Evolutionary conservation across 2,329 filamentous ascomycete genomes (phyloP), one percentile per base, ranked within the genome.

Genomic region (Coleophoma cylindrospora): DNA sequence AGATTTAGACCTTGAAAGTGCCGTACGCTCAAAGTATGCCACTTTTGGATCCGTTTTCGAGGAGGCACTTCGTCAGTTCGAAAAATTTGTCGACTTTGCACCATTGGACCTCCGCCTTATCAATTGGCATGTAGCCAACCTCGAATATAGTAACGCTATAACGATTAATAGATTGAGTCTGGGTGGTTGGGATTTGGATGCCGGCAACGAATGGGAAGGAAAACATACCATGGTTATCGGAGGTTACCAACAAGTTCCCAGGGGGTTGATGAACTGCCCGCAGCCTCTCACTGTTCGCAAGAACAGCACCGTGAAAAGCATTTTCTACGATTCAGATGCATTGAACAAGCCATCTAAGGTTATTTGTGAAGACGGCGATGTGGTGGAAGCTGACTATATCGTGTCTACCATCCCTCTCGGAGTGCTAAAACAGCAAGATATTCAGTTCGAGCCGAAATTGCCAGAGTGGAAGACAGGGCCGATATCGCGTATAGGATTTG

Each of bases 51-150:
- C 86, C n/a, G 87, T 95, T 2, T 87, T 97, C 73, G 90, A 99
- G 62, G 84, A 91, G 57, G 89, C 91, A n/a, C 84, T 99, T 53
- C 79, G 79, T 15, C 91, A 97, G 66, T 99, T 96, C 65, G 86
- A 88, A 61, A 76, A 80, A 33, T 79, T 99, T 45, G 78, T 97
- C 27, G 86, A 95, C 51, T 72, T 99, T 47, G 89, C 84, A 13
- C 81, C 91, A 1, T 88, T 90, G 64, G 94, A 99, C 62, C 85
- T 95, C 68, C 83, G 94, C 43, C 75, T 99, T 14, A 79, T 97
- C 62, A 99, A 96, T 64, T 99, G 94, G 94, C 95, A 99, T 68
- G 87, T 96, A 66, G 95, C 95, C 57, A 99, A 99, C 64, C 77
- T 99, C 13, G 94, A 99, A 68, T 99, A 99, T 65, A 95, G 92